These are phyloP conservation scores for Symmetrospora coprosmae DNA, from an alignment of 768 basidiomycete species.

Conservation along the genomic window DNA sequence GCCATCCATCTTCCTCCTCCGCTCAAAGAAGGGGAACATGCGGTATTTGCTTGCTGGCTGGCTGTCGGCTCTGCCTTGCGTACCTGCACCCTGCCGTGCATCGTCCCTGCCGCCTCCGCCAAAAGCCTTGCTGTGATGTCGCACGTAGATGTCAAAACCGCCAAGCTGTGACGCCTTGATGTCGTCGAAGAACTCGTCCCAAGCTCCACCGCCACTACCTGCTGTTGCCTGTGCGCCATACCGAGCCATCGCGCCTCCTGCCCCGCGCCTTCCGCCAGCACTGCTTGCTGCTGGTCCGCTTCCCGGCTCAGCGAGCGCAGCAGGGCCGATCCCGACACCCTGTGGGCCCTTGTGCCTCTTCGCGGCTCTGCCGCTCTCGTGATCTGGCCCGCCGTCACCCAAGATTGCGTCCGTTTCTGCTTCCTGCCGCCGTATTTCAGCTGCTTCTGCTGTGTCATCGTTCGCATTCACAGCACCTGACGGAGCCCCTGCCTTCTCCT, in stretches of 20 bases:
- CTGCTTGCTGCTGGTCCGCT: not conserved
- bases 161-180: constrained; percentile 42
- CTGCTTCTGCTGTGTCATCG: no score
- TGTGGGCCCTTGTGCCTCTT: constrained; percentile 1
- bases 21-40: constrained; percentile 95
- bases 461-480: constrained; percentile 37
- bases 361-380: not conserved
- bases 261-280: not conserved
- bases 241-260: constrained; percentile 43
- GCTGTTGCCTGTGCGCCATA: constrained; percentile 40
- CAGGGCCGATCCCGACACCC: not conserved
- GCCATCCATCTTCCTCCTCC: constrained; percentile 78
- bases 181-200: constrained; percentile 28
- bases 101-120: constrained; percentile 4
- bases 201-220: constrained; percentile 10
- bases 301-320: constrained; percentile 13
- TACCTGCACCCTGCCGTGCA: no score
- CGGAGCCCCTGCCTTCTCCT: no score
- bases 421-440: no score
- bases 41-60: constrained; percentile 46
- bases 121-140: constrained; percentile 18
- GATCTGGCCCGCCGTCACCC: not conserved
- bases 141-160: constrained; percentile 82
- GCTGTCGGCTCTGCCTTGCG: no score
- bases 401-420: constrained; percentile 19